Evolutionary conservation across 257 asterid species (phyloP), one percentile per base, ranked within the genome.

Genomic region (Prunella vulgaris): DNA sequence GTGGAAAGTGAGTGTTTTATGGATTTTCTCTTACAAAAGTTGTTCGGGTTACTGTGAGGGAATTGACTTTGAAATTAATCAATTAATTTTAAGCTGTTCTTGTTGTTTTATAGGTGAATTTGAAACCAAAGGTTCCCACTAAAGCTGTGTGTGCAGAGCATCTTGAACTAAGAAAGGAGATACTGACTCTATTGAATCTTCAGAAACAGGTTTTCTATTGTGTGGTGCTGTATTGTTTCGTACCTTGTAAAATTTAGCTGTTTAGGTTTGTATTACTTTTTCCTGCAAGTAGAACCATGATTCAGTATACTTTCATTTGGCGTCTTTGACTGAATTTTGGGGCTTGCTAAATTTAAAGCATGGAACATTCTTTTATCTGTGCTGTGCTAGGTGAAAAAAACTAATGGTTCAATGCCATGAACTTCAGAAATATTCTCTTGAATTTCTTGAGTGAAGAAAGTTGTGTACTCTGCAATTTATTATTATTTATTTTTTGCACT

Each of bases 91-190:
- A 28, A 63, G 49, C 20, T 35, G 46, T 10, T 44, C 40, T 2
- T 37, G 40, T 67, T 70, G 35, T 52, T 52, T 69, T 38, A 44
- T 87, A 93, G 99, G 95, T 93, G 71, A 89, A 90, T 81, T 86
- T 93, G 81, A 93, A 93, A 77, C 99, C 99, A 30, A 93, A 84
- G 81, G 97, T 93, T 73, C 97, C 99, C 58, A 93, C 99, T 21
- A 90, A 86, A 77, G 90, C 90, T 14, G 97, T 90, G 46, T 93
- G 99, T 21, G 85, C 86, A 0, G 97, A 93, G 87, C 99, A 90
- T 84, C 99, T 93, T 75, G 99, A 93, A 78, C 77, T 93, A 76
- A 83, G 99, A 80, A 88, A 90, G 84, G 99, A 93, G 84, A 93
- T 93, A 79, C 42, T 88, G 76, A 93, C 91, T 52, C 83, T 93